A percentile compares a stretch with the other conserved stretches of the same genome.
Evolutionary conservation across 495 filamentous ascomycete genomes (phyloP).

Genomic region (Penicillium riverlandense): DNA sequence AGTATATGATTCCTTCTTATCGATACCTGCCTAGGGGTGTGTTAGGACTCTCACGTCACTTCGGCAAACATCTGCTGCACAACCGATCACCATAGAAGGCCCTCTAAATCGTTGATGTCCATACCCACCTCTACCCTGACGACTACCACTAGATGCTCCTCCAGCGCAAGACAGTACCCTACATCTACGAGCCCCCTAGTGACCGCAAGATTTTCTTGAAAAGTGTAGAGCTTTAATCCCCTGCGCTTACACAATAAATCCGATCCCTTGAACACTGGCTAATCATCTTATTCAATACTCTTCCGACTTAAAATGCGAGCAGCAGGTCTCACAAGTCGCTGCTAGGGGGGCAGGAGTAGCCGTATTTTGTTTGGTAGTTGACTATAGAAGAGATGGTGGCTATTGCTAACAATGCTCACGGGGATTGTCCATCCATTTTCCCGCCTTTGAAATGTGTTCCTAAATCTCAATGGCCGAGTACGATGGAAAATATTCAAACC

Average conservation of each 20-base stretch:
- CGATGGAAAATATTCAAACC: constrained; percentile 67
- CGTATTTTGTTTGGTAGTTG: constrained; percentile 66
- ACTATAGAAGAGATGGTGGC: background rate
- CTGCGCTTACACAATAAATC: too few species aligned
- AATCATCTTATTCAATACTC: too few species aligned
- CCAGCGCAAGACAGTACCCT: constrained; percentile 67
- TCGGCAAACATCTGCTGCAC: background rate
- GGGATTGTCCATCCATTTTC: constrained; percentile 95
- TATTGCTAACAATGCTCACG: constrained; percentile 16
- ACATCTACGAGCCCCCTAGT: constrained; percentile 59
- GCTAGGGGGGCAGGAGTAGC: too few species aligned
- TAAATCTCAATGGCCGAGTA: constrained; percentile 65
- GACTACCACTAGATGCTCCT: constrained; percentile 76
- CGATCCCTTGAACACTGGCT: too few species aligned
- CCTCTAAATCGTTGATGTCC: constrained; percentile 70
- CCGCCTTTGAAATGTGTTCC: constrained; percentile 55
- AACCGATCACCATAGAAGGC: constrained; percentile 11
- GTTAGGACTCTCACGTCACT: too few species aligned
- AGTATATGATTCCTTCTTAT: too few species aligned
- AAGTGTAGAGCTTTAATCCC: too few species aligned
- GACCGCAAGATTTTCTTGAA: too few species aligned
- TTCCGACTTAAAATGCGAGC: too few species aligned
- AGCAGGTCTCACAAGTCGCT: too few species aligned
- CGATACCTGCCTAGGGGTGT: too few species aligned
- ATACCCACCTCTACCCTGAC: constrained; percentile 91